A percentile compares a stretch with the other conserved stretches of the same genome.
These are phyloP conservation scores for Fusarium sp. DNA, from an alignment of 2,329 filamentous ascomycete genomes.

Conservation along the genomic window DNA sequence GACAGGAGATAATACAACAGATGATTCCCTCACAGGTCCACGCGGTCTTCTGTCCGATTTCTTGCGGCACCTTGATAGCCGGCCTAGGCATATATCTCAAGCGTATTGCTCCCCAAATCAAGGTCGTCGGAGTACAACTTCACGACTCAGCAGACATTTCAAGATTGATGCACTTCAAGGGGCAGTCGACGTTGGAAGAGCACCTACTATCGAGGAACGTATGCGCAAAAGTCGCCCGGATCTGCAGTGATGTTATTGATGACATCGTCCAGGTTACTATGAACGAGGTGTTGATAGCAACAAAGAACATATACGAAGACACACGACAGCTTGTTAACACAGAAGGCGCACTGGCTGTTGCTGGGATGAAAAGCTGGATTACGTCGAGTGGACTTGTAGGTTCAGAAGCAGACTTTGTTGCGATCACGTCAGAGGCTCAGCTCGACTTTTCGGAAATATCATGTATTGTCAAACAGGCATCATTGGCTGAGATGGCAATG, in stretches of 20 bases:
- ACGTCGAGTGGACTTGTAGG: not conserved
- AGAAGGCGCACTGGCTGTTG: not conserved
- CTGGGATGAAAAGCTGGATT: not conserved
- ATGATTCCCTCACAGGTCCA: fast-evolving
- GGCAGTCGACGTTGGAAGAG: not conserved
- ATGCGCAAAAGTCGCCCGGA: not conserved
- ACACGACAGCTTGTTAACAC: fast-evolving
- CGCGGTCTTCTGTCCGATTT: not conserved
- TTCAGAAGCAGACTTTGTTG: not conserved
- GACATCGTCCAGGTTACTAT: not conserved
- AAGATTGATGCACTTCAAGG: not conserved
- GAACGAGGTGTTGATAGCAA: not conserved
- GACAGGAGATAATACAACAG: not conserved
- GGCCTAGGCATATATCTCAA: not conserved
- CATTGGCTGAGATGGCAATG: not conserved
- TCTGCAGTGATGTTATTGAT: not conserved
- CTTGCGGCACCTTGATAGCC: not conserved
- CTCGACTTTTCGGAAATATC: not conserved
- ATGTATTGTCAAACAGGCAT: not conserved
- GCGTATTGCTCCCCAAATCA: not conserved
- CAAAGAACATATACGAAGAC: not conserved
- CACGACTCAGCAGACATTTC: not conserved
- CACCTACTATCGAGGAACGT: not conserved
- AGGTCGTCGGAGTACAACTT: not conserved
- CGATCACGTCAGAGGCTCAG: not conserved